A percentile compares a stretch with the other conserved stretches of the same genome.
phyloP scores from a whole-genome alignment of 1,284 basidiomycete genomes.

The Boletus sp. region DNA sequence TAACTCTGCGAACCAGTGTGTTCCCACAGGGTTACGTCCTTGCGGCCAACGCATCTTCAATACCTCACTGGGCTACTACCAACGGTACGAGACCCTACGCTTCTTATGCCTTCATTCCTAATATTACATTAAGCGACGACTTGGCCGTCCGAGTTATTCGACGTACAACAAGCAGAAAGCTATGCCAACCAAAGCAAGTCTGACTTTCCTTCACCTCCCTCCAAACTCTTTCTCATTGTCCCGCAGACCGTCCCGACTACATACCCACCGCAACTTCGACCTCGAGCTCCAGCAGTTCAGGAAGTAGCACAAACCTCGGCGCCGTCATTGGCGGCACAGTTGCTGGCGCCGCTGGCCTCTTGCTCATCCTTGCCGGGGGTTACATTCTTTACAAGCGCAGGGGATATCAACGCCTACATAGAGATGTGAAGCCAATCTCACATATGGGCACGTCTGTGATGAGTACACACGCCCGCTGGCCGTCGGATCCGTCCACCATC shows the following conservation, averaged over 20 bases:
- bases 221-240: neutral
- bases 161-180: slow-evolving; percentile 11
- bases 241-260: slow-evolving; percentile 12
- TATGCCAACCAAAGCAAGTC: slow-evolving; percentile 10
- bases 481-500: slow-evolving; percentile 11
- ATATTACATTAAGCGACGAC: slow-evolving; percentile 13
- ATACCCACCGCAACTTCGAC: slow-evolving; percentile 6
- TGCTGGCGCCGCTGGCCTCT: slow-evolving; percentile 16
- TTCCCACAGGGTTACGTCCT: slow-evolving; percentile 25
- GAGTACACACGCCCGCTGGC: slow-evolving; percentile 7
- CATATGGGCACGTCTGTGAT: neutral
- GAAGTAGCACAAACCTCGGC: slow-evolving; percentile 11
- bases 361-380: slow-evolving; percentile 19
- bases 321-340: slow-evolving; percentile 25
- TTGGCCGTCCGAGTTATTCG: slow-evolving; percentile 20
- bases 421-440: too few species aligned
- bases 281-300: slow-evolving; percentile 3
- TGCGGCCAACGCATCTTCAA: slow-evolving; percentile 14
- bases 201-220: too few species aligned
- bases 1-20: slow-evolving; percentile 11
- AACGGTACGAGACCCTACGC: slow-evolving; percentile 19
- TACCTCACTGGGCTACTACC: slow-evolving; percentile 27
- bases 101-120: neutral
- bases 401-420: neutral
- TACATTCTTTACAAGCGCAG: slow-evolving; percentile 19